Conservation (phyloP, 1,284 basidiomycete genomes). For the Ceratobasidium papillatum region DNA sequence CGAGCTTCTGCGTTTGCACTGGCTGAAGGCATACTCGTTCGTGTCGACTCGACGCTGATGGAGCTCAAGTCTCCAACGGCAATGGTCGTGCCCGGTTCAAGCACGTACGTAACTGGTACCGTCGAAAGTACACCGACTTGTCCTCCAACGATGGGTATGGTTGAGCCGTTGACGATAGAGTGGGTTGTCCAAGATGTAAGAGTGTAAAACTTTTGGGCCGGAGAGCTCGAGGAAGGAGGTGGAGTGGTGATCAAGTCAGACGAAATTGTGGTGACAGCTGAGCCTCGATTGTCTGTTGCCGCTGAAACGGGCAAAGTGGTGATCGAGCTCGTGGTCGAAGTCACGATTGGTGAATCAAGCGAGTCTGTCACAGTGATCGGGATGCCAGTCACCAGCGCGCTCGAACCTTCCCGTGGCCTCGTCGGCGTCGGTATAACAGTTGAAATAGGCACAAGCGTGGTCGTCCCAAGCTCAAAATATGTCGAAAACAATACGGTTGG, state of each 20-base stretch:
- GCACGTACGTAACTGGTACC: constrained; percentile 21
- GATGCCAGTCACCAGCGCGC: background rate
- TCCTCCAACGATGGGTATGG: constrained; percentile 11
- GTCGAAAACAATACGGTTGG: background rate
- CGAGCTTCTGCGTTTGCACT: background rate
- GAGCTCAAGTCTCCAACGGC: constrained; percentile 5
- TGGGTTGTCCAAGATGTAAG: constrained; percentile 21
- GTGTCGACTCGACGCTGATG: constrained; percentile 5
- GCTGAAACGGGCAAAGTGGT: background rate
- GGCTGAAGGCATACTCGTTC: background rate
- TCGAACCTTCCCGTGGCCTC: constrained; percentile 4
- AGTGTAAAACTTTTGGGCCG: background rate
- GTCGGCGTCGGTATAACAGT: background rate
- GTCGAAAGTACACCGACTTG: constrained; percentile 20
- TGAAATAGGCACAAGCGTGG: background rate
- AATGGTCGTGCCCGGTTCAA: constrained; percentile 12
- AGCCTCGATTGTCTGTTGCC: background rate
- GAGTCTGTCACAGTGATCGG: background rate
- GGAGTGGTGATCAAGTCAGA: background rate
- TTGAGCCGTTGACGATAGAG: constrained; percentile 20
- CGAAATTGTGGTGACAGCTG: background rate
- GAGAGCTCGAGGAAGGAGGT: background rate
- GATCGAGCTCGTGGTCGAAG: background rate
- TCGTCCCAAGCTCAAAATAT: background rate
- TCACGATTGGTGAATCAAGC: background rate